Evolutionary conservation across 2,329 filamentous ascomycete genomes (phyloP).

Genomic region (Alternaria gaisen): DNA sequence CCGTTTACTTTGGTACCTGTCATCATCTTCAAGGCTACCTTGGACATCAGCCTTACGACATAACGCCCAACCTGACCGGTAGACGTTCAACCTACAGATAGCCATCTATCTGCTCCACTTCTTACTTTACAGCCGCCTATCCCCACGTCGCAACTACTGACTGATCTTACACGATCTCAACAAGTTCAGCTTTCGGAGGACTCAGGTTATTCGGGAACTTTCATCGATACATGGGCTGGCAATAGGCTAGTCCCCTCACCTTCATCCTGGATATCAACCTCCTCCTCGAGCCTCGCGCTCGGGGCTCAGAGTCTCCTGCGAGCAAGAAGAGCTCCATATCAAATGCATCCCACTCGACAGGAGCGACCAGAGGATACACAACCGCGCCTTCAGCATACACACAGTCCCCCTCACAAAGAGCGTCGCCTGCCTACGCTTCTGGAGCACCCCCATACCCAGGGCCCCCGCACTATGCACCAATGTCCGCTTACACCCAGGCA

Average conservation of each 20-base stretch:
- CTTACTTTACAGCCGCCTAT: background rate
- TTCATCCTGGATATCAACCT: conserved; percentile 95
- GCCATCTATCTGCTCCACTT: conserved; percentile 7
- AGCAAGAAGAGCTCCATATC: conserved; percentile 56
- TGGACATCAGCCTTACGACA: conserved; percentile 14
- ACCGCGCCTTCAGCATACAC: conserved; percentile 49
- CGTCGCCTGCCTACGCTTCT: conserved; percentile 42
- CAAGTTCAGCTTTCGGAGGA: conserved; percentile 20
- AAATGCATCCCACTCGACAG: conserved; percentile 50
- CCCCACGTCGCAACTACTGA: conserved; percentile 16
- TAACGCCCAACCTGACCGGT: conserved; percentile 29
- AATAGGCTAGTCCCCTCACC: conserved; percentile 57
- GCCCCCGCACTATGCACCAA: conserved; percentile 41
- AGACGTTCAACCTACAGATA: conserved; percentile 19
- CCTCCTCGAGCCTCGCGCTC: conserved; percentile 77
- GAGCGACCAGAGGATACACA: conserved; percentile 52
- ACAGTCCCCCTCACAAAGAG: conserved; percentile 46
- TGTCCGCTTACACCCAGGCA: conserved; percentile 38
- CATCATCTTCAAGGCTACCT: conserved; percentile 24
- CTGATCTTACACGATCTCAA: conserved; percentile 5
- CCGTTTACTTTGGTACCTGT: conserved; percentile 23
- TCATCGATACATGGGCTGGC: conserved; percentile 53
- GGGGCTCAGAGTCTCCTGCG: conserved; percentile 73
- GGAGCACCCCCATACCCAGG: conserved; percentile 44
- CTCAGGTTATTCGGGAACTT: conserved; percentile 25